Evolutionary conservation across 495 filamentous ascomycete genomes (phyloP).

Genomic region (Trichoderma orchidacearum): DNA sequence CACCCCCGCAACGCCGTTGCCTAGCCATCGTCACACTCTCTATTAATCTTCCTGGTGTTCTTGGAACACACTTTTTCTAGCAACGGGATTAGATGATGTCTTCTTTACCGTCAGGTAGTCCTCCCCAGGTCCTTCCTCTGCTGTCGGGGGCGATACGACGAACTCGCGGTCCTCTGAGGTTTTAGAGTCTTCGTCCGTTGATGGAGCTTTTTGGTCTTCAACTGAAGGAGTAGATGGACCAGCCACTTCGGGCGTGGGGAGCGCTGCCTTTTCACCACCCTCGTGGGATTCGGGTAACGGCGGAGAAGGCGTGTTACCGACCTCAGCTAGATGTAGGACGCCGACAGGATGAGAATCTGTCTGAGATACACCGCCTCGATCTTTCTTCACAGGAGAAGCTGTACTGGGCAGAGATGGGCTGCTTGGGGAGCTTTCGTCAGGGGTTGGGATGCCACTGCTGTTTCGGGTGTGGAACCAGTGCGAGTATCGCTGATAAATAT

Average conservation of each 20-base stretch:
- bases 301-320: slow-evolving; percentile 13
- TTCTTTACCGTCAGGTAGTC: slow-evolving; percentile 16
- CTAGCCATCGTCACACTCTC: not conserved
- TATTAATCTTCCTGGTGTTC: slow-evolving; percentile 17
- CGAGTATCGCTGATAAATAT: slow-evolving; percentile 15
- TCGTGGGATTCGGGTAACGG: not conserved
- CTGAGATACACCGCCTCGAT: slow-evolving; percentile 5
- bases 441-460: not conserved
- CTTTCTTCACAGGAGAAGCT: slow-evolving; percentile 15
- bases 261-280: slow-evolving; percentile 3
- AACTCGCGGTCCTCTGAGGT: not conserved
- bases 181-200: not conserved
- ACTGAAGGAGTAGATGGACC: not conserved
- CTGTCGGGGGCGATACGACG: slow-evolving; percentile 15
- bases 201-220: not conserved
- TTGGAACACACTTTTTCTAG: slow-evolving; percentile 20
- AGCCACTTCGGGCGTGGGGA: not conserved
- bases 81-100: slow-evolving; percentile 7
- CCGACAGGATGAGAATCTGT: not conserved
- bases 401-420: not conserved
- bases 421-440: slow-evolving; percentile 10
- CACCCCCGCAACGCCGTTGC: not conserved
- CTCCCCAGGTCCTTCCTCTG: not conserved
- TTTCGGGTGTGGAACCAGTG: slow-evolving; percentile 7
- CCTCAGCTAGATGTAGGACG: not conserved